phyloP scores from a whole-genome alignment of 345 rosid genomes.

The Physaria fendleri region DNA sequence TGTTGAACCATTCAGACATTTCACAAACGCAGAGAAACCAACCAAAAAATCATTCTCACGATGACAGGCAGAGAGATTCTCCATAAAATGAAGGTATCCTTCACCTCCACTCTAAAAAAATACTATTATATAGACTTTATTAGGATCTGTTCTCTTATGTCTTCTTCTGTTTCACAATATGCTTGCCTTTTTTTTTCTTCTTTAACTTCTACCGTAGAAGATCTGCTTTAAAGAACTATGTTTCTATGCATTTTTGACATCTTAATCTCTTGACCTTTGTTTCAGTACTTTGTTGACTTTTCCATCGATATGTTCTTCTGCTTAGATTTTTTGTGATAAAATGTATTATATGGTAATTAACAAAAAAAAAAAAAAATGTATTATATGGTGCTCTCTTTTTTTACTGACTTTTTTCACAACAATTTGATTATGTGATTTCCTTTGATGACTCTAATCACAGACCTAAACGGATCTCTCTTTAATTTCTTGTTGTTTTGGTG shows the following conservation, averaged over 20 bases:
- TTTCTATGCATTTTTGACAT: background rate
- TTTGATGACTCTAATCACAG: background rate
- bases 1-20: background rate
- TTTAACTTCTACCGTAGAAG: background rate
- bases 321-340: background rate
- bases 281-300: background rate
- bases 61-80: conserved; percentile 66
- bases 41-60: background rate
- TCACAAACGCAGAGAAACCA: background rate
- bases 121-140: too few relatives aligned
- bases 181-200: background rate
- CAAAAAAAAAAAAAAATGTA: too few relatives aligned
- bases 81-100: conserved; percentile 64
- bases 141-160: background rate
- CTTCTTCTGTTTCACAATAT: background rate
- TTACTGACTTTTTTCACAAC: too few relatives aligned
- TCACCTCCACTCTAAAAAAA: background rate
- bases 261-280: background rate
- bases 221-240: background rate
- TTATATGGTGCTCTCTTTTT: too few relatives aligned
- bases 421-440: background rate
- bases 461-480: background rate
- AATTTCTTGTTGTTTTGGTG: background rate
- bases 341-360: too few relatives aligned
- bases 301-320: background rate